Evolutionary conservation across 192 early-diverging fungal species (phyloP).

Genomic region (Podila minutissima): DNA sequence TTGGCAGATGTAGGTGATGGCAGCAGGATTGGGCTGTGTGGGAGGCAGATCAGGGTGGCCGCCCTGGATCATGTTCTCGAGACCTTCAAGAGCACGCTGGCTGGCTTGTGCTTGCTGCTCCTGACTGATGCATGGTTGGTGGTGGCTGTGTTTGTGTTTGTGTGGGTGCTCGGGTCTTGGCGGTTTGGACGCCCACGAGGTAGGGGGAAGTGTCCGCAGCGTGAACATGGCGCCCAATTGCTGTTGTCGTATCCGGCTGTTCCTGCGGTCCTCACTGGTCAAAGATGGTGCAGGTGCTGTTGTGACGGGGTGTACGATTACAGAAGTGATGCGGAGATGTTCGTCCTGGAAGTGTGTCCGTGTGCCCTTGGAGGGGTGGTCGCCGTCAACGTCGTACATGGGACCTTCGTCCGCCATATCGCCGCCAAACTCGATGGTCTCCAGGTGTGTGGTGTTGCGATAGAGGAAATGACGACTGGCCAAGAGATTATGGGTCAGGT

Average conservation of each 20-base stretch:
- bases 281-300: too few species aligned
- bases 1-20: conserved; percentile 75
- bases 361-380: background rate
- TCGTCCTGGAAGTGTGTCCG: background rate
- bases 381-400: too few species aligned
- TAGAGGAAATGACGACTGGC: conserved; percentile 76
- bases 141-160: too few species aligned
- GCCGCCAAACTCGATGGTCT: conserved; percentile 4
- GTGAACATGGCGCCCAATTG: too few species aligned
- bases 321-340: background rate
- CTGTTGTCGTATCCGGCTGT: too few species aligned
- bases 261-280: too few species aligned
- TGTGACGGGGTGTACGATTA: background rate
- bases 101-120: background rate
- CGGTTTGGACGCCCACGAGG: too few species aligned
- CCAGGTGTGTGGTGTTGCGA: background rate
- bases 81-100: too few species aligned
- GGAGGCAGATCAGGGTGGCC: conserved; percentile 20
- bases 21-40: conserved; percentile 54
- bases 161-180: too few species aligned
- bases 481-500: conserved; percentile 79
- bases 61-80: background rate
- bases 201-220: too few species aligned
- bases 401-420: too few species aligned
- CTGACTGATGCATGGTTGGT: too few species aligned